phyloP scores from a whole-genome alignment of 495 filamentous ascomycete species.

The Aspergillus diversus region DNA sequence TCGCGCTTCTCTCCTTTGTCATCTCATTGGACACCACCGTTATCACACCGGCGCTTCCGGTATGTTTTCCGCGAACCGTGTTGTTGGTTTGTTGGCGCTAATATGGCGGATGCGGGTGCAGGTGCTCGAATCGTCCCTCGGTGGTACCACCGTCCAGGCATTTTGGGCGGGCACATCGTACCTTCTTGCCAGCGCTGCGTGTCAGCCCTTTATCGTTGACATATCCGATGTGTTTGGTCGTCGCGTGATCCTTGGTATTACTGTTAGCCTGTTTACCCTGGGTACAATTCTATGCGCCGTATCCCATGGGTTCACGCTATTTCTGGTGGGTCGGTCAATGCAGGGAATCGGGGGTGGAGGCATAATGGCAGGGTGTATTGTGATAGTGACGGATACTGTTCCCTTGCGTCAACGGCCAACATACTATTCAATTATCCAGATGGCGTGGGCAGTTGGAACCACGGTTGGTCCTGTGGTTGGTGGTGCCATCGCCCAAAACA shows the following conservation, averaged over 20 bases:
- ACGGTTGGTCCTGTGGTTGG: slow-evolving; percentile 24
- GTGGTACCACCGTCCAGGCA: slow-evolving; percentile 49
- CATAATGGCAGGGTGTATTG: slow-evolving; percentile 23
- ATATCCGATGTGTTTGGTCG: slow-evolving; percentile 54
- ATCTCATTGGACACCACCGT: slow-evolving; percentile 61
- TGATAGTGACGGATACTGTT: slow-evolving; percentile 38
- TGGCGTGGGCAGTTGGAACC: slow-evolving; percentile 36
- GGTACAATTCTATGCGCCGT: slow-evolving; percentile 23
- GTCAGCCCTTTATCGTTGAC: slow-evolving; percentile 51
- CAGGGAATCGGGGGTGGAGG: slow-evolving; percentile 40
- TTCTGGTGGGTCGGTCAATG: slow-evolving; percentile 28
- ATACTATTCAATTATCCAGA: slow-evolving; percentile 28
- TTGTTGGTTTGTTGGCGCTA: no score
- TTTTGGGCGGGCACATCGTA: slow-evolving; percentile 62
- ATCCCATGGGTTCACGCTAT: slow-evolving; percentile 20
- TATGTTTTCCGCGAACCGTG: background rate
- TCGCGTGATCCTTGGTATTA: slow-evolving; percentile 37
- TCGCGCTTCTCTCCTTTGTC: slow-evolving; percentile 53
- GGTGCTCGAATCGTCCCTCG: slow-evolving; percentile 45
- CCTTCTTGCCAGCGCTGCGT: slow-evolving; percentile 49
- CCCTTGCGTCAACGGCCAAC: slow-evolving; percentile 35
- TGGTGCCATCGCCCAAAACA: slow-evolving; percentile 4
- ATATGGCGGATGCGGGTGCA: slow-evolving; percentile 11
- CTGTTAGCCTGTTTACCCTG: slow-evolving; percentile 33
- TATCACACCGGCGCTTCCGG: slow-evolving; percentile 47